These are phyloP conservation scores for Daldinia caldariorum DNA, from an alignment of 495 filamentous ascomycete species.

Conservation along the genomic window DNA sequence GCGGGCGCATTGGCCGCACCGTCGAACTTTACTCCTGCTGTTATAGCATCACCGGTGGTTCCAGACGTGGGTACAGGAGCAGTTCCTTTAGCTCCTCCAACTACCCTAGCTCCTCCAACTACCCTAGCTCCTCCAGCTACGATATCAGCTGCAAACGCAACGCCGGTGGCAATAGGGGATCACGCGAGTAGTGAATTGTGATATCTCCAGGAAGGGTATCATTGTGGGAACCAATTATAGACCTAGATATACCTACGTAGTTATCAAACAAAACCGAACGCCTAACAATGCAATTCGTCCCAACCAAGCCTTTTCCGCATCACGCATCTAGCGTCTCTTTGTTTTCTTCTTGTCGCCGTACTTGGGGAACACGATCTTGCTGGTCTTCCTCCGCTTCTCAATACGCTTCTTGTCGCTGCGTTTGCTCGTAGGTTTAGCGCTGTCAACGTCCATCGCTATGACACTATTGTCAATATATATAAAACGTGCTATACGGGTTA, in stretches of 20 bases:
- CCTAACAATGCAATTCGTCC: slow-evolving; percentile 23
- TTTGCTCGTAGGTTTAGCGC: slow-evolving; percentile 47
- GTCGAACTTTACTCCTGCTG: not conserved
- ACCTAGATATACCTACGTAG: slow-evolving; percentile 30
- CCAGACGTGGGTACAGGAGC: not conserved
- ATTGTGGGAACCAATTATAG: slow-evolving; percentile 36
- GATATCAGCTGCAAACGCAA: slow-evolving; percentile 2
- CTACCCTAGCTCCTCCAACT: not conserved
- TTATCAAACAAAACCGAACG: slow-evolving; percentile 36
- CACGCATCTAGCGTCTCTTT: slow-evolving; percentile 49
- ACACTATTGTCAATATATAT: slow-evolving; percentile 28
- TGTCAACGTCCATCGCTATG: slow-evolving; percentile 60
- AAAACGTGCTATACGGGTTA: not conserved
- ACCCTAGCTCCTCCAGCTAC: not conserved
- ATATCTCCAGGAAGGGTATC: slow-evolving; percentile 39
- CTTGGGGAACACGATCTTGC: slow-evolving; percentile 62
- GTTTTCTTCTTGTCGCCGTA: slow-evolving; percentile 57
- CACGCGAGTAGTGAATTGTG: slow-evolving; percentile 19
- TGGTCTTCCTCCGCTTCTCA: slow-evolving; percentile 61
- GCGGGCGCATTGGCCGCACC: not conserved
- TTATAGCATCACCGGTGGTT: not conserved
- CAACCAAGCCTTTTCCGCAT: not conserved
- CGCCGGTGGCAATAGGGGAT: slow-evolving; percentile 16
- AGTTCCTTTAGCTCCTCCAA: not conserved
- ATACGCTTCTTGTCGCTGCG: slow-evolving; percentile 51